These are phyloP conservation scores for Phytophthora pinifolia DNA, from an alignment of 352 stramenopile genomes.

Conservation along the genomic window DNA sequence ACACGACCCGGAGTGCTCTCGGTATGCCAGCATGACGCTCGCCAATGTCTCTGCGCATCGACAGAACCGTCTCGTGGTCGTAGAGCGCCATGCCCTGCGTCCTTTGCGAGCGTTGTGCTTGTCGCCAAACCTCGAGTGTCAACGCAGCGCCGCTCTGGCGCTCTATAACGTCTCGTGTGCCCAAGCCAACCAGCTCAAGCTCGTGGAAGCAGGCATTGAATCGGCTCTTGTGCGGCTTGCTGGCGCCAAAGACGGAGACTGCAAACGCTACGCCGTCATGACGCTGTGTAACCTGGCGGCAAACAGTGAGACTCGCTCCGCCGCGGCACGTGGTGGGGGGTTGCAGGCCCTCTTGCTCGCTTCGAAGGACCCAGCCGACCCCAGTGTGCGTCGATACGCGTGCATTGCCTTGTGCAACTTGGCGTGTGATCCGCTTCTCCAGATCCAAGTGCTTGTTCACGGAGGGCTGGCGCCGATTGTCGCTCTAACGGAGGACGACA, in stretches of 20 bases:
- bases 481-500: conserved; percentile 57
- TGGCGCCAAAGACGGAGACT: conserved; percentile 87
- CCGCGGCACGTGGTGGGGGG: conserved; percentile 88
- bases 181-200: conserved; percentile 87
- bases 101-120: conserved; percentile 83
- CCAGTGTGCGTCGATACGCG: conserved; percentile 87
- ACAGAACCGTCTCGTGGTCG: conserved; percentile 86
- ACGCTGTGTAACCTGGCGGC: conserved; percentile 95
- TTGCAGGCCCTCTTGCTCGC: conserved; percentile 91
- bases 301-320: conserved; percentile 89
- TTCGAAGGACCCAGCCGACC: conserved; percentile 84
- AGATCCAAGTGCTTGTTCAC: conserved; percentile 93
- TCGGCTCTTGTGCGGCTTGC: conserved; percentile 87
- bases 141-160: conserved; percentile 89
- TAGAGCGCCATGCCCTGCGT: conserved; percentile 79
- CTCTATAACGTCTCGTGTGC: conserved; percentile 96
- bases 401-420: conserved; percentile 96
- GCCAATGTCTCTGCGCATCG: conserved; percentile 92
- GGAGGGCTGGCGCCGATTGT: conserved; percentile 90
- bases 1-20: conserved; percentile 72
- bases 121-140: conserved; percentile 85
- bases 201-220: conserved; percentile 90
- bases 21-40: conserved; percentile 94
- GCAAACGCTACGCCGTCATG: conserved; percentile 94
- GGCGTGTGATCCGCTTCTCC: conserved; percentile 86